These are phyloP conservation scores for Lavandula angustifolia DNA, from an alignment of 257 asterid genomes.

Conservation along the genomic window DNA sequence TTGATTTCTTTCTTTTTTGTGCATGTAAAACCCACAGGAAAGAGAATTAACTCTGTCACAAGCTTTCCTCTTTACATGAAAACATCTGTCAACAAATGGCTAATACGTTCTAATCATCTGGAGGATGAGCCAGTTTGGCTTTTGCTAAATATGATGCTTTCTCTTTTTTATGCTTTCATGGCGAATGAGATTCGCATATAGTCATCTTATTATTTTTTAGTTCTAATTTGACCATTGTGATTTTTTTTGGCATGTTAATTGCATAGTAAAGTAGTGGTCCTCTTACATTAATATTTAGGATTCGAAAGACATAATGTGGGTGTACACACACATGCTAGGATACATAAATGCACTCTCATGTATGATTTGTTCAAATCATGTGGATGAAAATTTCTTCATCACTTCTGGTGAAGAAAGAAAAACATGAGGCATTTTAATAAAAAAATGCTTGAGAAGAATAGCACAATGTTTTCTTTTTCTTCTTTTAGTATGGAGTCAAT, in stretches of 20 bases:
- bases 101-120: not conserved
- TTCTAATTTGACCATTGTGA: not conserved
- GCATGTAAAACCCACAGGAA: constrained; percentile 9
- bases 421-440: not conserved
- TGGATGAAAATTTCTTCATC: not conserved
- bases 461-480: not conserved
- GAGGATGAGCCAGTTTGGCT: constrained; percentile 7
- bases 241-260: not conserved
- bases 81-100: constrained; percentile 15
- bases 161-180: not conserved
- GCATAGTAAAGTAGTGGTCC: not conserved
- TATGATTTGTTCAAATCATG: not conserved
- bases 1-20: constrained; percentile 4
- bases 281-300: not conserved
- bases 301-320: not conserved
- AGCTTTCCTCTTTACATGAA: not conserved
- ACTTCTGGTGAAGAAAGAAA: not conserved
- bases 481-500: constrained; percentile 15
- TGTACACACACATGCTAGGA: constrained; percentile 3
- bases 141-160: constrained; percentile 16
- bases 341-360: not conserved
- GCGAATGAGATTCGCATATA: not conserved
- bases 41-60: not conserved
- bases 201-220: not conserved
- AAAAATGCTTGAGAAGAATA: not conserved